Evolutionary conservation across 2,329 filamentous ascomycete species (phyloP), one percentile per base, ranked within the genome.

Genomic region (Pseudogymnoascus sp.): DNA sequence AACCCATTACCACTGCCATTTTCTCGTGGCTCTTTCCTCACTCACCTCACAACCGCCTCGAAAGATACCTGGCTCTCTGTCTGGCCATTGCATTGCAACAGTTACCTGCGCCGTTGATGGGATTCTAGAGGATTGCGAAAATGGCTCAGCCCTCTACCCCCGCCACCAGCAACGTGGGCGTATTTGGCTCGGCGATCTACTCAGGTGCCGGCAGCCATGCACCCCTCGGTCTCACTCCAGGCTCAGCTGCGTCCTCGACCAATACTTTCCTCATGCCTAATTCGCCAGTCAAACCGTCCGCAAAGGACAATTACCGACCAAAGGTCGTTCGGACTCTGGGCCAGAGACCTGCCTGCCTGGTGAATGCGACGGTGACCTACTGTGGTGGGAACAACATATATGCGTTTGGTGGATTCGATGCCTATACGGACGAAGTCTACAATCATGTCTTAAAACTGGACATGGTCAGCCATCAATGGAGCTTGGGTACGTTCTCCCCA

Each of bases 351-450:
- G 93, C 95, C 37, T 97, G 93, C 73, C 82, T 99, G 60, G 93
- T 99, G 69, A 99, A 99, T 80, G 95, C 95, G 61, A 97, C 95
- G 0, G 93, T 97, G 65, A 99, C 95, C n/a, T 97, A 96, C 75
- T 96, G 95, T 72, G 93, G 93, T 65, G 95, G 96, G 77, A 95
- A 97, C 74, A 88, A 95, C 76, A 97, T 99, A 70, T 97, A 96
- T 76, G 95, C 93, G 10, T 99, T 99, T 79, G 95, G 95, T 46
- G 95, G 95, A 16, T 99, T 99, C 73, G 95, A 99, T 73, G 93
- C 97, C 76, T 97, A 96, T 74, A 99, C 95, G 0, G 95, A 99
- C 75, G 95, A 99, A 79, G 88, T 99, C 16, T 99, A 99, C 78
- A 99, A 99, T 73, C 95, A 99, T 78, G 95, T 99, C 44, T 81